Evolutionary conservation across 768 basidiomycete genomes (phyloP).

Genomic region (Suillus hirtellus): DNA sequence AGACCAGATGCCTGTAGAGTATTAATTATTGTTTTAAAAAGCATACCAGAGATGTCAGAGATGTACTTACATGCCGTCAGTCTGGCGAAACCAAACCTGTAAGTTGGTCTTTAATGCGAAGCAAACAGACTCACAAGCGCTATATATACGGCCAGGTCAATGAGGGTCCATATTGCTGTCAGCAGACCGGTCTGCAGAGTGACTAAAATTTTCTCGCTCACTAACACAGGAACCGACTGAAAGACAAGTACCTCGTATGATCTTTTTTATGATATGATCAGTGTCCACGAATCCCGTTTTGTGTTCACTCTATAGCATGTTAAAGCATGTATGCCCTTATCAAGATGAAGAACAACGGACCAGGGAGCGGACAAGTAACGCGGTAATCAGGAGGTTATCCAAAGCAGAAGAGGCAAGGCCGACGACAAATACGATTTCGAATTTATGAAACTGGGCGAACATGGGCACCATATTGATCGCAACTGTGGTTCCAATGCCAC

Average conservation of each 20-base stretch:
- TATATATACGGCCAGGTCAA: constrained; percentile 33
- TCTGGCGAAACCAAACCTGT: constrained; percentile 17
- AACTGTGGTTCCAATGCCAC: constrained; percentile 32
- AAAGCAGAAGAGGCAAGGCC: constrained; percentile 49
- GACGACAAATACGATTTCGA: constrained; percentile 31
- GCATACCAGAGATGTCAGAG: not conserved
- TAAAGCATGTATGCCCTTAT: not conserved
- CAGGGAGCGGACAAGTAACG: constrained; percentile 41
- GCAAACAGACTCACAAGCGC: constrained; percentile 17
- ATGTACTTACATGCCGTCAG: constrained; percentile 19
- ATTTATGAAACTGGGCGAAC: constrained; percentile 31
- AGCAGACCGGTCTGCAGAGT: constrained; percentile 42
- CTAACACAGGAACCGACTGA: not conserved
- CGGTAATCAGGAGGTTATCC: constrained; percentile 50
- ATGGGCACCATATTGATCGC: constrained; percentile 29
- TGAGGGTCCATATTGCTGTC: constrained; percentile 38
- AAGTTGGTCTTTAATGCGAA: not conserved
- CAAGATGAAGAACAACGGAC: constrained; percentile 28
- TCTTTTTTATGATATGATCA: constrained; percentile 38
- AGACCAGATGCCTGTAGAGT: constrained; percentile 27
- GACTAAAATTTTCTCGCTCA: constrained; percentile 24
- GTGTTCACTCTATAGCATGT: constrained; percentile 31
- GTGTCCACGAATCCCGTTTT: constrained; percentile 39
- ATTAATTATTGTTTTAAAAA: not conserved
- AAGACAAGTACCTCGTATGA: constrained; percentile 31